Conservation (phyloP, 1,139 yeast genomes). For the Yarrowia galli region DNA sequence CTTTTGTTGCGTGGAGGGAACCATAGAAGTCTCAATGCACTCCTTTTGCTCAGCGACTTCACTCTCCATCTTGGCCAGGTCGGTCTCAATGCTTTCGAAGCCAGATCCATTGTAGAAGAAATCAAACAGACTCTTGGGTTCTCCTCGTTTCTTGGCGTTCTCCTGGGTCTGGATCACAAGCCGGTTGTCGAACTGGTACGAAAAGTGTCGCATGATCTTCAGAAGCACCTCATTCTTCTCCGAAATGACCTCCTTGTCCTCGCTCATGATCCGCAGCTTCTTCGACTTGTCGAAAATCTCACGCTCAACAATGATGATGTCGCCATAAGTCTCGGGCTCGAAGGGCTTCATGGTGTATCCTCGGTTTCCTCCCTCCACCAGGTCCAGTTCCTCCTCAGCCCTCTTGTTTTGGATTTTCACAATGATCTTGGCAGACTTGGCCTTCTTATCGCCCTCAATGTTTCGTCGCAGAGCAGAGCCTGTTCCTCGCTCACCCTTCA, state of each 20-base stretch:
- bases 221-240: conserved; percentile 65
- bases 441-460: conserved; percentile 88
- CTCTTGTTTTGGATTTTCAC: conserved; percentile 77
- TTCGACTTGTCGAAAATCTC: conserved; percentile 60
- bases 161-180: conserved; percentile 94
- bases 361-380: conserved; percentile 56
- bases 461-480: conserved; percentile 89
- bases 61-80: conserved; percentile 3
- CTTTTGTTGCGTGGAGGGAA: neutral
- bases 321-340: conserved; percentile 70
- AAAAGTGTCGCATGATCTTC: conserved; percentile 74
- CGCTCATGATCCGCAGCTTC: conserved; percentile 63
- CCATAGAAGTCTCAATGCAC: neutral
- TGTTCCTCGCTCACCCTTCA: conserved; percentile 35
- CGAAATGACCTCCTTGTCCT: conserved; percentile 61
- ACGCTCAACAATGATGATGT: conserved; percentile 72
- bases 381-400: conserved; percentile 66
- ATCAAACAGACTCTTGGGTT: conserved; percentile 21
- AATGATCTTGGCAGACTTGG: conserved; percentile 74
- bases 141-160: conserved; percentile 67
- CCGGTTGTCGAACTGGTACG: conserved; percentile 87
- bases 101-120: conserved; percentile 32
- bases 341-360: conserved; percentile 68
- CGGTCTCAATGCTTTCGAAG: conserved; percentile 7
- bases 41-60: conserved; percentile 42